phyloP scores from a whole-genome alignment of 1,139 yeast genomes.

The Diutina sp. region DNA sequence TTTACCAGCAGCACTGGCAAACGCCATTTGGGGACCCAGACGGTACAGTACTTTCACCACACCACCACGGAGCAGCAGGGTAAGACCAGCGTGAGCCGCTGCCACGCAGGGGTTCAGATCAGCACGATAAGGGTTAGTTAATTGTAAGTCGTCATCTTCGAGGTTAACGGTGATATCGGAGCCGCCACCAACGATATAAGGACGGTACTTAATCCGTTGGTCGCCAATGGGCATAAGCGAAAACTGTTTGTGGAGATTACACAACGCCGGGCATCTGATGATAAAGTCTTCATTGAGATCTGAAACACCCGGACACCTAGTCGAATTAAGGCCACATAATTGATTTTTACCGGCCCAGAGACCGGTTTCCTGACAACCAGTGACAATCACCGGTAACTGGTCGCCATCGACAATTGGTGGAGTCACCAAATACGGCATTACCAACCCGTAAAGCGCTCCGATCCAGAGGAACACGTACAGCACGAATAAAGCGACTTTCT shows the following conservation, averaged over 20 bases:
- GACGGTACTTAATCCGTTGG: slow-evolving; percentile 52
- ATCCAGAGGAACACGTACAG: background rate
- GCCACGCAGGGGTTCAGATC: slow-evolving; percentile 89
- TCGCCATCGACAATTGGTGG: slow-evolving; percentile 8
- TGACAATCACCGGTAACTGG: slow-evolving; percentile 9
- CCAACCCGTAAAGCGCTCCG: background rate
- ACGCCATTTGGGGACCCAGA: slow-evolving; percentile 38
- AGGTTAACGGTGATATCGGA: slow-evolving; percentile 7
- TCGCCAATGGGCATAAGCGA: slow-evolving; percentile 70
- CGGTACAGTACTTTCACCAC: slow-evolving; percentile 54
- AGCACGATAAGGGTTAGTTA: slow-evolving; percentile 61
- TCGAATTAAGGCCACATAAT: slow-evolving; percentile 64
- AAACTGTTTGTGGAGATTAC: slow-evolving; percentile 70
- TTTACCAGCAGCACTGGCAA: slow-evolving; percentile 32
- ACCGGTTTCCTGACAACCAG: slow-evolving; percentile 11
- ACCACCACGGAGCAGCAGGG: slow-evolving; percentile 71
- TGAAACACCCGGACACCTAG: slow-evolving; percentile 36
- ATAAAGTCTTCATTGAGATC: slow-evolving; percentile 29
- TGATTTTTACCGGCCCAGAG: slow-evolving; percentile 70
- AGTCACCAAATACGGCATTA: background rate
- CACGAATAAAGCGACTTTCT: background rate
- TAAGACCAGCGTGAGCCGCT: slow-evolving; percentile 74
- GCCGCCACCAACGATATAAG: slow-evolving; percentile 73
- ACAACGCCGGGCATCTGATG: slow-evolving; percentile 80
- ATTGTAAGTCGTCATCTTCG: slow-evolving; percentile 4